Conservation (phyloP, 2,329 filamentous ascomycete genomes). For the Parastagonospora nodorum region DNA sequence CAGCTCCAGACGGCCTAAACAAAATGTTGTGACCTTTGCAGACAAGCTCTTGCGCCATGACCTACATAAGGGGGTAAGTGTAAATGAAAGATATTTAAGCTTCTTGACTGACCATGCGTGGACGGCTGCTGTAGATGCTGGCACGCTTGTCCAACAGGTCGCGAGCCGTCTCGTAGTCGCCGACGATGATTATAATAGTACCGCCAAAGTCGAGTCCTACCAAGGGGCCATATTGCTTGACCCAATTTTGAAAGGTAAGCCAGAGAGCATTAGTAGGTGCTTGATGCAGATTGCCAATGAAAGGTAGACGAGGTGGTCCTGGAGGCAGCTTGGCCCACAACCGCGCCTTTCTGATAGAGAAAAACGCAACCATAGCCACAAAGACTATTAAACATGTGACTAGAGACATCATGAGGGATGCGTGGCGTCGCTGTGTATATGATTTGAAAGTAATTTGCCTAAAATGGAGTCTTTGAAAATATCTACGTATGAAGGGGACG, state of each 20-base stretch:
- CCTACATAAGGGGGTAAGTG: conserved; percentile 1
- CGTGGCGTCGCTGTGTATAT: too few species aligned
- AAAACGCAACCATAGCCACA: not conserved
- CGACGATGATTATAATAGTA: conserved; percentile 48
- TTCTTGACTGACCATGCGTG: conserved; percentile 46
- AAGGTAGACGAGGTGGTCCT: conserved; percentile 32
- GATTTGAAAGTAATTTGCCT: too few species aligned
- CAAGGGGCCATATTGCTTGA: conserved; percentile 42
- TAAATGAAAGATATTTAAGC: too few species aligned
- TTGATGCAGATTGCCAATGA: conserved; percentile 44
- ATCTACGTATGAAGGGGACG: too few species aligned
- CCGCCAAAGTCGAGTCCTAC: conserved; percentile 39
- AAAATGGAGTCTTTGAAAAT: too few species aligned
- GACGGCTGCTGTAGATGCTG: conserved; percentile 53
- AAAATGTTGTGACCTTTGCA: conserved; percentile 48
- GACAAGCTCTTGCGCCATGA: conserved; percentile 57
- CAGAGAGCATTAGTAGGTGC: conserved; percentile 25
- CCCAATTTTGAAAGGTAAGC: conserved; percentile 39
- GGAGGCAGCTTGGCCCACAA: conserved; percentile 20
- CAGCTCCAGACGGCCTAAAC: conserved; percentile 44
- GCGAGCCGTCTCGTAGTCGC: conserved; percentile 54
- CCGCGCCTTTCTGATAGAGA: not conserved
- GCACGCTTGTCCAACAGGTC: conserved; percentile 60
- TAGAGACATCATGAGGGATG: not conserved
- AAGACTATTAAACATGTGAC: not conserved